phyloP scores from a whole-genome alignment of 2,329 filamentous ascomycete species.

The Claviceps sp. region DNA sequence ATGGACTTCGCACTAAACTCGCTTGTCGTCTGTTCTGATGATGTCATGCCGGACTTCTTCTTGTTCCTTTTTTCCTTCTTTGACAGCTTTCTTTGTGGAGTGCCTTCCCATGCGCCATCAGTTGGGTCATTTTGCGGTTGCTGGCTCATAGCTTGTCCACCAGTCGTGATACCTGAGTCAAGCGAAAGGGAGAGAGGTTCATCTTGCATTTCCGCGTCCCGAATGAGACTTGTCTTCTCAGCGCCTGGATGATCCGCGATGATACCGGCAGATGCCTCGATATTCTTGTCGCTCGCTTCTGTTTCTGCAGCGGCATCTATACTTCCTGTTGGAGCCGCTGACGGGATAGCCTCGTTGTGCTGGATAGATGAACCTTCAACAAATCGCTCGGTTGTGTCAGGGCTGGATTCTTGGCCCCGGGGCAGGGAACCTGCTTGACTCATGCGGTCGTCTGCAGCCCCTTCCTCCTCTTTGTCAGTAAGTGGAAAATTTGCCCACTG shows the following conservation, averaged over 20 bases:
- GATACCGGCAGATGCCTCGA: background rate
- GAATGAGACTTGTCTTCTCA: background rate
- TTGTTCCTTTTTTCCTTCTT: constrained; percentile 18
- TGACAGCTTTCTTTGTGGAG: constrained; percentile 9
- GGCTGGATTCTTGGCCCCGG: background rate
- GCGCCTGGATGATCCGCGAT: background rate
- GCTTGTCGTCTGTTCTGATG: background rate
- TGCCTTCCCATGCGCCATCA: background rate
- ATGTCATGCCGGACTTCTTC: background rate
- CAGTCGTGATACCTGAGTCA: background rate
- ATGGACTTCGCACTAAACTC: background rate
- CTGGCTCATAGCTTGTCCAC: background rate
- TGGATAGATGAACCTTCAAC: background rate
- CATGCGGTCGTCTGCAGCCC: constrained; percentile 8
- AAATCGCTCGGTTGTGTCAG: background rate
- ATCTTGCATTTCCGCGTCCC: background rate
- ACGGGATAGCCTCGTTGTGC: background rate
- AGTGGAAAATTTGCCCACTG: constrained; percentile 2
- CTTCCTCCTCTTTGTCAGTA: constrained; percentile 11
- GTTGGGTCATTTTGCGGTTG: background rate
- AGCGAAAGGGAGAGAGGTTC: background rate
- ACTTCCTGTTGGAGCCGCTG: background rate
- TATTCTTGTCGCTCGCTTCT: background rate
- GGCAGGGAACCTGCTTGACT: constrained; percentile 5
- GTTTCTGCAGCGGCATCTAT: background rate